Conservation (phyloP, 495 filamentous ascomycete genomes). For the Stereocaulon alpinum region DNA sequence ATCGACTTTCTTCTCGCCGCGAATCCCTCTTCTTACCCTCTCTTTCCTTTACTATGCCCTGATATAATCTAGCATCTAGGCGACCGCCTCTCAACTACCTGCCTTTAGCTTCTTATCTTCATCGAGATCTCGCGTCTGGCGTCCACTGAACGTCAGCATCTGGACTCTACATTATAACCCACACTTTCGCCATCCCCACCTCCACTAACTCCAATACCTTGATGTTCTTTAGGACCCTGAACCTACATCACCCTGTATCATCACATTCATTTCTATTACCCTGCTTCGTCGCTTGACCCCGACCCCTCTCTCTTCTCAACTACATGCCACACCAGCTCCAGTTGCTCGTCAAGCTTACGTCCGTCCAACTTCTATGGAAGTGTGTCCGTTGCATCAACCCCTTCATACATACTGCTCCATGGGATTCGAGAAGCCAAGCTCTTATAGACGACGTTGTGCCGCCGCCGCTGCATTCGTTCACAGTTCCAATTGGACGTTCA, state of each 20-base stretch:
- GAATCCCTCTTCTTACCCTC: not conserved
- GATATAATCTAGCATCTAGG: not conserved
- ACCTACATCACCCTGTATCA: too few relatives aligned
- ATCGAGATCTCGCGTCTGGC: not conserved
- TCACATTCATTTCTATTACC: too few relatives aligned
- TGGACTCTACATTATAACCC: not conserved
- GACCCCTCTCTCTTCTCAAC: not conserved
- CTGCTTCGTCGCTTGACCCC: not conserved
- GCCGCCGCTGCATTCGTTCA: not conserved
- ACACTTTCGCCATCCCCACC: not conserved
- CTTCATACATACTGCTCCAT: not conserved
- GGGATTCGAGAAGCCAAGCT: not conserved
- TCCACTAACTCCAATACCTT: not conserved
- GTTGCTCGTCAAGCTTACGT: not conserved
- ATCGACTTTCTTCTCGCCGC: not conserved
- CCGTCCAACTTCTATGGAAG: not conserved
- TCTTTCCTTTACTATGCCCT: not conserved
- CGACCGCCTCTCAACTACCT: not conserved
- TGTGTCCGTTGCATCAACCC: not conserved
- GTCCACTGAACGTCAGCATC: not conserved
- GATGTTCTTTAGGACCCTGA: not conserved
- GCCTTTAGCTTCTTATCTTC: not conserved
- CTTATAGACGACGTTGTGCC: not conserved
- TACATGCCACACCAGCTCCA: not conserved
- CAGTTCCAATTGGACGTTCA: conserved; percentile 10